Base-by-base conservation (phyloP, 2,329 filamentous ascomycete genomes). In the Penicillium sp. region DNA sequence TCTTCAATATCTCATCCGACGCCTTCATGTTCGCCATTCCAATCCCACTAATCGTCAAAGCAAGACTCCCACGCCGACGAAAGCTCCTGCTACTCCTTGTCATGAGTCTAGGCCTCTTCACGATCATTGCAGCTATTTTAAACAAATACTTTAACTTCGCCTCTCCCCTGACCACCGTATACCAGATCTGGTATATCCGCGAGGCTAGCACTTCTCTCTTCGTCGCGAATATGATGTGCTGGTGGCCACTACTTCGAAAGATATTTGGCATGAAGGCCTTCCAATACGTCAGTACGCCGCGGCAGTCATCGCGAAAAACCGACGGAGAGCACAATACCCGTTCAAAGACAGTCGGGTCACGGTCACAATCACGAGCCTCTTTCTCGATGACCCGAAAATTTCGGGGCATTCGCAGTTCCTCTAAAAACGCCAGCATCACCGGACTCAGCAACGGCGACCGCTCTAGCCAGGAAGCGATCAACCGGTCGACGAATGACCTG, bases 111-210 rank as follows among this genome's bases (percentile, higher is more conserved):
- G 74, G 74, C 7, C 60, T 72, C 1, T 75, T 77, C 51, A 70
- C 74, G 24, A 69, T 80, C 23, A 66, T 77, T 21, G 76, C 77
- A 10, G 76, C 77, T n/a, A 76, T 79, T 34, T 61, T 80, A n/a
- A 80, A 79, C 58, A 79, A 78, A 56, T 77, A 77, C 53, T 77
- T 75, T 64, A 75, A 71, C 23, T 73, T 77, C 47, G 66, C 63
- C 33, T 71, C 64, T 5, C 75, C 67, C 1, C 63, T 64, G 36
- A 75, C 68, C 19, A 71, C 66, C 19, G 72, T 64, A 21, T 78
- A 75, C 61, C 73, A 71, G 46, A 69, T 71, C 19, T 78, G 76
- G 76, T 77, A 77, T 54, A 71, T 75, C 28, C 71, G 72, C 7
- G 73, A 77, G 65, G 69, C 73, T 9, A 72, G 70, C n/a, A 72